phyloP scores from a whole-genome alignment of 2,329 filamentous ascomycete species.

The Aaosphaeria arxii region DNA sequence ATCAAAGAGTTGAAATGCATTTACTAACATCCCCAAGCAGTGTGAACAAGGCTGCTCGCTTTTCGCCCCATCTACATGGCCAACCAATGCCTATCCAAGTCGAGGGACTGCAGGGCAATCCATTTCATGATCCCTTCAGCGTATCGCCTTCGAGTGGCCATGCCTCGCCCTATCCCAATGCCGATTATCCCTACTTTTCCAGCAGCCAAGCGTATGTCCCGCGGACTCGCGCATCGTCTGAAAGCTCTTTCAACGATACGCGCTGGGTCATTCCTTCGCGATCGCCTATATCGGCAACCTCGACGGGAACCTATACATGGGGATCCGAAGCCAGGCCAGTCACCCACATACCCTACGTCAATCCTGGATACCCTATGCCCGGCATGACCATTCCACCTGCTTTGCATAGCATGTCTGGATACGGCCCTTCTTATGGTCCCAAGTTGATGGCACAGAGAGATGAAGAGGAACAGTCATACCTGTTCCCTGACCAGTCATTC shows the following conservation, averaged over 20 bases:
- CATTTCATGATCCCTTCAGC: constrained; percentile 26
- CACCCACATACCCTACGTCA: constrained; percentile 18
- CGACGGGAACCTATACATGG: constrained; percentile 31
- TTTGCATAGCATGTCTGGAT: constrained; percentile 17
- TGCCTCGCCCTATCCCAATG: constrained; percentile 25
- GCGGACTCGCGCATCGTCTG: constrained; percentile 36
- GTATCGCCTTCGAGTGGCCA: constrained; percentile 34
- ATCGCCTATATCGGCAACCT: constrained; percentile 34
- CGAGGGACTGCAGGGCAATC: constrained; percentile 13
- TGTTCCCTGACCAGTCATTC: constrained; percentile 36
- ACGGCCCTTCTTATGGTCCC: constrained; percentile 20
- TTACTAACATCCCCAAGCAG: too few relatives aligned
- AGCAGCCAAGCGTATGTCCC: constrained; percentile 4
- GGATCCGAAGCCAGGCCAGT: constrained; percentile 23
- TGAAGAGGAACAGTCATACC: constrained; percentile 30
- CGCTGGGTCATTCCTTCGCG: constrained; percentile 28
- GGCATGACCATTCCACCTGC: constrained; percentile 1
- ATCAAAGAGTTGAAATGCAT: not conserved
- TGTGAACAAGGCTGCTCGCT: too few relatives aligned
- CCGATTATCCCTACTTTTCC: constrained; percentile 27
- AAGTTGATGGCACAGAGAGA: constrained; percentile 35
- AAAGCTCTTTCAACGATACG: constrained; percentile 33
- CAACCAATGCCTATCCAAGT: constrained; percentile 12
- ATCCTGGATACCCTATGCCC: constrained; percentile 20
- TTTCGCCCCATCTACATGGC: too few relatives aligned